Conservation (phyloP, 192 early-diverging fungal genomes). For the Backusella luteola region DNA sequence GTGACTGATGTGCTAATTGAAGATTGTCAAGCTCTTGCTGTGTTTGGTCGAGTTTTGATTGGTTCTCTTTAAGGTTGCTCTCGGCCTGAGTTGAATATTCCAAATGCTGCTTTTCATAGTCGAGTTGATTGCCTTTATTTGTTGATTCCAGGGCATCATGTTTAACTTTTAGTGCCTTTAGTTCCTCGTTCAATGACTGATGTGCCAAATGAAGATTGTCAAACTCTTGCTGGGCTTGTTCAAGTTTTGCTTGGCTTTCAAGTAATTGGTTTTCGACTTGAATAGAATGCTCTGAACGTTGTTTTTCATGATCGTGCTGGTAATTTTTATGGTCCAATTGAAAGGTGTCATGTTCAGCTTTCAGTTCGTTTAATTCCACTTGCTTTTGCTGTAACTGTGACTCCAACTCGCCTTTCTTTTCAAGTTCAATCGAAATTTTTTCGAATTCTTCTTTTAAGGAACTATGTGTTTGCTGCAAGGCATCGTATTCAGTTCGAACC, state of each 20-base stretch:
- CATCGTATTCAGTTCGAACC: background rate
- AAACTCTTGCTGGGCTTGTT: background rate
- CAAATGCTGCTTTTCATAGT: background rate
- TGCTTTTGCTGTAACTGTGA: background rate
- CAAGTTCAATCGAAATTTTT: background rate
- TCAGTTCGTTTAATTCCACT: background rate
- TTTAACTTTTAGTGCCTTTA: background rate
- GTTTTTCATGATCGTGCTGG: background rate
- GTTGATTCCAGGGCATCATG: background rate
- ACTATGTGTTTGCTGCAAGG: background rate
- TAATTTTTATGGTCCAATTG: background rate
- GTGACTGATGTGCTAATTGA: background rate
- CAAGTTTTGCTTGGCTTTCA: background rate
- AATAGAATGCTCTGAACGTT: background rate
- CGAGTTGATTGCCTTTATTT: background rate
- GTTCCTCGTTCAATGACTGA: background rate
- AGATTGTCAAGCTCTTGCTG: background rate
- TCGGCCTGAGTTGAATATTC: background rate
- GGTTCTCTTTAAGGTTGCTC: background rate
- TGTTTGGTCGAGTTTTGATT: background rate
- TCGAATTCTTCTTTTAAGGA: background rate
- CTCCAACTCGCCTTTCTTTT: background rate
- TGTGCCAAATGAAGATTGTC: background rate
- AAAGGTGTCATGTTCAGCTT: background rate
- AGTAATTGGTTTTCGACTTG: background rate